Percentiles rank a stretch among this genome's conserved stretches.
Conservation (phyloP, 1,139 yeast genomes). For the Pichia sp. region DNA sequence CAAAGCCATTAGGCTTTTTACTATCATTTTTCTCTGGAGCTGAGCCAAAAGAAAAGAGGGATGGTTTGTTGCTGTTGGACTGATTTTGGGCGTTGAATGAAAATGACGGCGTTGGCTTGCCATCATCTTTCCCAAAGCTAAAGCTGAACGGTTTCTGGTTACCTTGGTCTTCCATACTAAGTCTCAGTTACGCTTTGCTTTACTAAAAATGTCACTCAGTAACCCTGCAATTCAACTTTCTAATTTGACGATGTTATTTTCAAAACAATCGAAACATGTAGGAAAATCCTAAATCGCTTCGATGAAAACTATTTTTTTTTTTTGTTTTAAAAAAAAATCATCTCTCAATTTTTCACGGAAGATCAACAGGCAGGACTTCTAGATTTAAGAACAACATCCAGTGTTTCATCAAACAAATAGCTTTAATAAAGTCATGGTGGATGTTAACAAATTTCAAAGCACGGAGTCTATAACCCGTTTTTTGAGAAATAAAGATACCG, state of each 20-base stretch:
- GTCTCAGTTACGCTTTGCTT: not conserved
- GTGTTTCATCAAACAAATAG: too few relatives aligned
- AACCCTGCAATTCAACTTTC: too few relatives aligned
- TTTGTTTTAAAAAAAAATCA: not conserved
- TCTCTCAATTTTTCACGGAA: not conserved
- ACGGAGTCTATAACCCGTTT: constrained; percentile 42
- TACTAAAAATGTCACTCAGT: too few relatives aligned
- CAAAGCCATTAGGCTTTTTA: not conserved
- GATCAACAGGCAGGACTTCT: not conserved
- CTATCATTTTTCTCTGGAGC: not conserved
- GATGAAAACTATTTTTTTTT: not conserved
- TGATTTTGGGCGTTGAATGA: not conserved
- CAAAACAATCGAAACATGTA: not conserved
- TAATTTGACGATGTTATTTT: not conserved
- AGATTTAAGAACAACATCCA: too few relatives aligned
- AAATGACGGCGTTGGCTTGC: not conserved
- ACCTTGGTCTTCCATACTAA: not conserved
- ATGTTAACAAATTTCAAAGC: not conserved
- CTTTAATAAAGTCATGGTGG: not conserved
- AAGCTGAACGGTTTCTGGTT: not conserved
- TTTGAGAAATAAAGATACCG: constrained; percentile 53
- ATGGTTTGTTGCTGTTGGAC: not conserved
- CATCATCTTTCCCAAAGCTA: not conserved
- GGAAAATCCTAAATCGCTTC: not conserved
- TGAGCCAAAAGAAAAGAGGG: not conserved